Percentiles rank a stretch among this genome's conserved stretches.
Evolutionary conservation across 208 protist species (phyloP).

Genomic region (Leishmania lainsoni): DNA sequence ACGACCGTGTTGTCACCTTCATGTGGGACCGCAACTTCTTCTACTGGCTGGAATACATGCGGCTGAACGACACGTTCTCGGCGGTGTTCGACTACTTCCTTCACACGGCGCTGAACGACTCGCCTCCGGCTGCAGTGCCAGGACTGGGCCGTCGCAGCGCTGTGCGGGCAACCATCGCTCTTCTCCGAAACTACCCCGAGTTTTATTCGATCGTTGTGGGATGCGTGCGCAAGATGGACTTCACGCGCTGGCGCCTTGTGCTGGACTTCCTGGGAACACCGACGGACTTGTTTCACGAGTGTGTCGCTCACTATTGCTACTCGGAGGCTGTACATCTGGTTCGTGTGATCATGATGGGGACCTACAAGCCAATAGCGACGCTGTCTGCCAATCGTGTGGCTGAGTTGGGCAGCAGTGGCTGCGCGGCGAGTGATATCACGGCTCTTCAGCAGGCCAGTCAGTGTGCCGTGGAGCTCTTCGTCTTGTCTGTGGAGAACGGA

Average conservation of each 20-base stretch:
- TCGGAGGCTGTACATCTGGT: slow-evolving; percentile 70
- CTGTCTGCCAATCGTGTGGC: slow-evolving; percentile 18
- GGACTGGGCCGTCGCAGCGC: slow-evolving; percentile 41
- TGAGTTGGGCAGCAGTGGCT: slow-evolving; percentile 4
- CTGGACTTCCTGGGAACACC: slow-evolving; percentile 70
- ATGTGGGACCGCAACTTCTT: slow-evolving; percentile 53
- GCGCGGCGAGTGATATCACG: neutral
- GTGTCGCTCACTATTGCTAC: slow-evolving; percentile 57
- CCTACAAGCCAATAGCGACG: slow-evolving; percentile 24
- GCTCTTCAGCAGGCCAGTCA: slow-evolving; percentile 36
- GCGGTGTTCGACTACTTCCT: slow-evolving; percentile 66
- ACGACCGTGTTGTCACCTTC: slow-evolving; percentile 34
- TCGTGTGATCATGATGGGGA: slow-evolving; percentile 69
- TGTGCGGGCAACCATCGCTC: slow-evolving; percentile 42
- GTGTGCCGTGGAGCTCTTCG: slow-evolving; percentile 48
- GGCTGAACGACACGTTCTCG: slow-evolving; percentile 57
- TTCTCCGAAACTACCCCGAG: slow-evolving; percentile 76
- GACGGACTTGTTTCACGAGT: slow-evolving; percentile 67
- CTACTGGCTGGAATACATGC: slow-evolving; percentile 72
- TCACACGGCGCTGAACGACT: slow-evolving; percentile 60
- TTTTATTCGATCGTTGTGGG: slow-evolving; percentile 68
- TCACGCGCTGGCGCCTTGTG: slow-evolving; percentile 57
- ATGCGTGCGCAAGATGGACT: slow-evolving; percentile 80
- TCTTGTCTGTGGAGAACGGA: slow-evolving; percentile 33
- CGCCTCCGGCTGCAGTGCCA: slow-evolving; percentile 40